phyloP scores from a whole-genome alignment of 2,329 filamentous ascomycete genomes.

The Alternaria brassicae region DNA sequence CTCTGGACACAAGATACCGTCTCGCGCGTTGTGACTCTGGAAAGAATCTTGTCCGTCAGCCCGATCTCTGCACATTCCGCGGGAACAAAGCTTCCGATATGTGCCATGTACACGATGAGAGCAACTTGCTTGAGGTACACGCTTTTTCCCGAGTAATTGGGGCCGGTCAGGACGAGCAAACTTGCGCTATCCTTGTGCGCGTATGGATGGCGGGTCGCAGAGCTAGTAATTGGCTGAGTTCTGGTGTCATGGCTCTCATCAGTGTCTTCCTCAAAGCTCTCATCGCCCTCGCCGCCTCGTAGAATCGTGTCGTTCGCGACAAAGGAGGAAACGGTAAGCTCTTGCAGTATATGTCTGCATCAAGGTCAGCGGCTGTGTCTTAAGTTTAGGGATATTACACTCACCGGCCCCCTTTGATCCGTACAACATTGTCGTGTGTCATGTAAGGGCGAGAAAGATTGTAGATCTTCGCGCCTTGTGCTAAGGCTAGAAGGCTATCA shows the following conservation, averaged over 20 bases:
- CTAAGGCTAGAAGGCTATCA: conserved; percentile 82
- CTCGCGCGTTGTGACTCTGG: conserved; percentile 78
- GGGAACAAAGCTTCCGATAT: conserved; percentile 89
- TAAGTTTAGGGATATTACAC: conserved; percentile 6
- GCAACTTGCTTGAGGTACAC: conserved; percentile 94
- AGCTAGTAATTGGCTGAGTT: conserved; percentile 4
- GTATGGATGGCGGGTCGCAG: conserved; percentile 6
- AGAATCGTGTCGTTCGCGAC: conserved; percentile 83
- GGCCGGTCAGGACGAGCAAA: conserved; percentile 84
- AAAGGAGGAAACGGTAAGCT: conserved; percentile 79
- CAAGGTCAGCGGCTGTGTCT: background rate
- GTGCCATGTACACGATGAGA: conserved; percentile 88
- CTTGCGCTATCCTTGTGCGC: conserved; percentile 58
- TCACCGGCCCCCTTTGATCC: conserved; percentile 76
- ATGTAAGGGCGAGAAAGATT: conserved; percentile 74
- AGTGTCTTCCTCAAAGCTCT: background rate
- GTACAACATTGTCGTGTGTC: conserved; percentile 71
- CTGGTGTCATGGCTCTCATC: background rate
- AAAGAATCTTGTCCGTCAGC: conserved; percentile 90
- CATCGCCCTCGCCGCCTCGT: conserved; percentile 60
- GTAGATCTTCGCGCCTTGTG: conserved; percentile 77
- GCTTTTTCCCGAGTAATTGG: conserved; percentile 97
- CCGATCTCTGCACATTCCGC: conserved; percentile 79
- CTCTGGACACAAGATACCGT: conserved; percentile 70
- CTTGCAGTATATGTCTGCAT: conserved; percentile 78